Evolutionary conservation across 2,329 filamentous ascomycete genomes (phyloP), one percentile per base, ranked within the genome.

Genomic region (Trichophyton equinum): DNA sequence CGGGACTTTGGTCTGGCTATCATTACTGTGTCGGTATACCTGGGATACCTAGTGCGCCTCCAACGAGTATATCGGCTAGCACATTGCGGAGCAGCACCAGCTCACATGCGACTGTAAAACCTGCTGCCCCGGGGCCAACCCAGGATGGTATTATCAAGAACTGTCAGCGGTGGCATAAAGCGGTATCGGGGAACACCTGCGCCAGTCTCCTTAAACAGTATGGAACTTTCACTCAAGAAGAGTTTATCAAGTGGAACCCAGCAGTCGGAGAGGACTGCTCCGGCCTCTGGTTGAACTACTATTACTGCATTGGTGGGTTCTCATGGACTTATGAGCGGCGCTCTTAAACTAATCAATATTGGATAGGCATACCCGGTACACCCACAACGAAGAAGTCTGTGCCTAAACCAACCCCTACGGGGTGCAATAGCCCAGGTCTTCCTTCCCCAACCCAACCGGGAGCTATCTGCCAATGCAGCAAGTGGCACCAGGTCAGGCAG

Each of bases 21-120:
- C 67, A 64, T 55, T 65, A 67, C 36, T 70, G 69, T 47, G 64
- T 68, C 2, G 67, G 64, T 9, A 38, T 62, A 13, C 57, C 51
- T 1, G 58, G 49, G 7, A 62, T 49, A 4, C 58, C 61, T 2
- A 57, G 25, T 15, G 44, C 11, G 3, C 8, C 30, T 2, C 58
- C 27, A 6, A 51, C 49, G 18, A 11, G 46, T 6, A 27, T 25
- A 4, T 30, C 46, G 13, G 25, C 22, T 15, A 40, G 7, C 27
- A 30, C 27, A 7, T 7, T 6, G 6, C 27, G 6, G 5, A 30
- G 27, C 6, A 7, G 27, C 13, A 47, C 58, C 7, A 30, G 18
- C 5, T 11, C 60, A 20, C 47, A 57, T 20, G 56, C 47, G 5
- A 40, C n/a, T 15, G 20, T 33, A 2, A 62, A 40, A 4, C 5